phyloP scores from a whole-genome alignment of 2,329 filamentous ascomycete genomes.

The Cryphonectria naterciae region DNA sequence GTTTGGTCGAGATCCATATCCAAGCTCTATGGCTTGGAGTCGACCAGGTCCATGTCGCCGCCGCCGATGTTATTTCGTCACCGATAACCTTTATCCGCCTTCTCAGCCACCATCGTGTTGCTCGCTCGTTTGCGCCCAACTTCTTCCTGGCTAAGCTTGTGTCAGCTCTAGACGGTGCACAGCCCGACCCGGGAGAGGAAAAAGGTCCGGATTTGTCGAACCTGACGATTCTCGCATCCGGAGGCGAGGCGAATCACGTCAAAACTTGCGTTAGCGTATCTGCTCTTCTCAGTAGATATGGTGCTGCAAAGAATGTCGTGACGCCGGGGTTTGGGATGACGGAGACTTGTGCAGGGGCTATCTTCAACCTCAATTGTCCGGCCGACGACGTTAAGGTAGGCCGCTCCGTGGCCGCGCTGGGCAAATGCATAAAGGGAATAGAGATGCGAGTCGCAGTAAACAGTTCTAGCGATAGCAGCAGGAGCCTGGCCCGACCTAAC shows the following conservation, averaged over 20 bases:
- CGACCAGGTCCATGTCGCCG: slow-evolving; percentile 51
- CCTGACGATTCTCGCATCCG: slow-evolving; percentile 39
- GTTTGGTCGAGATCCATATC: slow-evolving; percentile 55
- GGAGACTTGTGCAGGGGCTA: slow-evolving; percentile 55
- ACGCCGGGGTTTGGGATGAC: slow-evolving; percentile 54
- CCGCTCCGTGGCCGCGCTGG: slow-evolving; percentile 43
- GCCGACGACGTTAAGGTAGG: slow-evolving; percentile 39
- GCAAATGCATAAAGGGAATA: slow-evolving; percentile 43
- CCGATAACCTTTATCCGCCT: slow-evolving; percentile 46
- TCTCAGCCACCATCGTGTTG: slow-evolving; percentile 45
- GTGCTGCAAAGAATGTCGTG: slow-evolving; percentile 42
- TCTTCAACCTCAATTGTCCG: slow-evolving; percentile 48
- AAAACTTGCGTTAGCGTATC: slow-evolving; percentile 38
- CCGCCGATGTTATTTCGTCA: slow-evolving; percentile 44
- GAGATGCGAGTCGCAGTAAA: slow-evolving; percentile 42
- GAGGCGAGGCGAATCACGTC: slow-evolving; percentile 50
- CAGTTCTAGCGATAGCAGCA: neutral
- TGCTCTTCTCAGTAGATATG: slow-evolving; percentile 37
- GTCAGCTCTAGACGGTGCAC: no score
- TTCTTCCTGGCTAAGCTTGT: slow-evolving; percentile 40
- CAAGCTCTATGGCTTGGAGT: slow-evolving; percentile 46
- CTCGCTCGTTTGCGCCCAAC: slow-evolving; percentile 49
- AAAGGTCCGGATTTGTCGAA: slow-evolving; percentile 1
- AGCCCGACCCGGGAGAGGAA: no score
- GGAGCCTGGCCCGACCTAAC: no score